These are phyloP conservation scores for Globisporangium solare DNA, from an alignment of 352 stramenopile genomes.

Conservation along the genomic window DNA sequence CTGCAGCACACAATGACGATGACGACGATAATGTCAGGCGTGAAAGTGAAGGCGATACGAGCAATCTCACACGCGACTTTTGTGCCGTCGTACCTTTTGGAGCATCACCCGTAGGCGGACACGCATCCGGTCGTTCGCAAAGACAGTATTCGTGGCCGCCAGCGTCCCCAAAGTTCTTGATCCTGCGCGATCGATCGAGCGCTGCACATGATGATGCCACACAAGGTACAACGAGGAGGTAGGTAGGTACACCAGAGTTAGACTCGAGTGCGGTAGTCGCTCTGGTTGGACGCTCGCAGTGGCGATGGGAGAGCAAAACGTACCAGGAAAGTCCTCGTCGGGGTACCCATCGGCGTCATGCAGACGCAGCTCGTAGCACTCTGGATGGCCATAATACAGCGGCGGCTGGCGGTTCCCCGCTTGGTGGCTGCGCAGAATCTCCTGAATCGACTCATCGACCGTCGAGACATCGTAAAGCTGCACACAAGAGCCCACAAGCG, in stretches of 20 bases:
- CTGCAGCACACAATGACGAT: conserved; percentile 11
- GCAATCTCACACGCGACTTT: too few species aligned
- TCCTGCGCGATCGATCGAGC: conserved; percentile 79
- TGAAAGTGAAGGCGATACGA: too few species aligned
- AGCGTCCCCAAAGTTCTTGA: conserved; percentile 89
- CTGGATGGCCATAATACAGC: conserved; percentile 82
- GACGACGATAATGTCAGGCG: not conserved
- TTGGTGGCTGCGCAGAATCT: conserved; percentile 72
- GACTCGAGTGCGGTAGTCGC: too few species aligned
- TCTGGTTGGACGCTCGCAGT: too few species aligned
- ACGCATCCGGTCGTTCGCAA: conserved; percentile 81
- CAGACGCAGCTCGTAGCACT: conserved; percentile 84
- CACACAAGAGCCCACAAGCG: conserved; percentile 4
- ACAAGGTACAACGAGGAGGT: too few species aligned
- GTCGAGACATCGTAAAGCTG: conserved; percentile 86
- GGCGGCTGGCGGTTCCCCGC: conserved; percentile 51
- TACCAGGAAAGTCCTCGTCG: conserved; percentile 85
- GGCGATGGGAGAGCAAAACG: not conserved
- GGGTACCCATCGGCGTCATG: conserved; percentile 82
- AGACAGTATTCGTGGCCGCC: conserved; percentile 85
- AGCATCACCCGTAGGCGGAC: conserved; percentile 60
- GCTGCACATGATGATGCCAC: conserved; percentile 25
- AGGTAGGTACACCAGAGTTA: too few species aligned
- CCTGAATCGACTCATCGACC: conserved; percentile 84
- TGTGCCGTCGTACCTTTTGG: conserved; percentile 25